A percentile compares a stretch with the other conserved stretches of the same genome.
phyloP scores from a whole-genome alignment of 257 asterid species.

The Nicotiana knightiana region DNA sequence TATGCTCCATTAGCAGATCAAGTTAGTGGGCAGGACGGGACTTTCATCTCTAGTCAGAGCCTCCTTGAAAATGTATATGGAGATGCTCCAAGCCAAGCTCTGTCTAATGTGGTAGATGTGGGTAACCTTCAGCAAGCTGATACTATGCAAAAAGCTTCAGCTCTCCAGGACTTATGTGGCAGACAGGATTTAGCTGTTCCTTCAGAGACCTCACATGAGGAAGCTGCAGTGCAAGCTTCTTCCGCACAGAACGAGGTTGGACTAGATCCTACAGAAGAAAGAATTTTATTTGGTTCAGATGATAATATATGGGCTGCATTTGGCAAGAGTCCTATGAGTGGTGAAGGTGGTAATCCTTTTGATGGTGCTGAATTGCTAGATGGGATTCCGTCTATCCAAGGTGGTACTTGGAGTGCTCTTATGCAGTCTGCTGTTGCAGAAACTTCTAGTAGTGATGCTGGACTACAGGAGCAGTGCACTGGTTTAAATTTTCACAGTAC shows the following conservation, averaged over 20 bases:
- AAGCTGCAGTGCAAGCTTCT: conserved; percentile 20
- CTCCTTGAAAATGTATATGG: conserved; percentile 34
- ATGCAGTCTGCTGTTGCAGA: conserved; percentile 99
- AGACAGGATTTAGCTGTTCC: conserved; percentile 33
- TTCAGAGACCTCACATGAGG: conserved; percentile 31
- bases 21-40: conserved; percentile 28
- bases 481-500: conserved; percentile 37
- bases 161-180: conserved; percentile 27
- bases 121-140: conserved; percentile 37
- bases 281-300: conserved; percentile 71
- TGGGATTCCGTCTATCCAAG: conserved; percentile 50
- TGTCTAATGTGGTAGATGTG: conserved; percentile 22
- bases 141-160: conserved; percentile 26
- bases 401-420: conserved; percentile 98
- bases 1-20: conserved; percentile 35
- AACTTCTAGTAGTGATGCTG: conserved; percentile 55
- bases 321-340: conserved; percentile 39
- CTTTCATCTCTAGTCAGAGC: conserved; percentile 34
- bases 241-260: conserved; percentile 42
- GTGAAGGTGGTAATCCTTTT: conserved; percentile 38
- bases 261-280: conserved; percentile 71
- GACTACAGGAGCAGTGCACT: conserved; percentile 55
- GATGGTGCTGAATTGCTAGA: conserved; percentile 34
- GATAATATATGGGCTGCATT: conserved; percentile 69
- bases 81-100: conserved; percentile 32